phyloP scores from a whole-genome alignment of 2,329 filamentous ascomycete genomes.

The Nemania sp. region DNA sequence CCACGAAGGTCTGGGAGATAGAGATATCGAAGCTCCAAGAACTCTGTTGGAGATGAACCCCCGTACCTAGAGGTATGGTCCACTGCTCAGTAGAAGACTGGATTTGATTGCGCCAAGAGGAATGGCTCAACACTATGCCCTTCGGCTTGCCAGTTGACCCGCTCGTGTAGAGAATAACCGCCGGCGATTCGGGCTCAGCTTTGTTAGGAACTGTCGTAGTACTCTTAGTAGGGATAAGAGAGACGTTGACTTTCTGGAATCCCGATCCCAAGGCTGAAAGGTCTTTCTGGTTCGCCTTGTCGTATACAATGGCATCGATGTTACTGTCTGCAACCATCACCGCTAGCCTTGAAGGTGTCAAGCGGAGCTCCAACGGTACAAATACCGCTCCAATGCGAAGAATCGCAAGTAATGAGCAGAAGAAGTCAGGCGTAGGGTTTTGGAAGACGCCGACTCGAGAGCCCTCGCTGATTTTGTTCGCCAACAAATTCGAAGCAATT shows the following conservation, averaged over 20 bases:
- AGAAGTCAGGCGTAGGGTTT: conserved; percentile 41
- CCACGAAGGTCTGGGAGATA: conserved; percentile 42
- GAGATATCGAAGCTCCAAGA: conserved; percentile 48
- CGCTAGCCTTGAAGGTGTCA: no score
- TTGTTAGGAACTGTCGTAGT: conserved; percentile 12
- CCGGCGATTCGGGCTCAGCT: neutral
- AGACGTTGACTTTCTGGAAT: no score
- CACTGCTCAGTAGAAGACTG: neutral
- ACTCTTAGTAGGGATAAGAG: neutral
- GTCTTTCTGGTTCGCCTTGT: no score
- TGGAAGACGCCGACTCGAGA: conserved; percentile 46
- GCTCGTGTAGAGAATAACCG: conserved; percentile 31
- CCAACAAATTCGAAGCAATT: conserved; percentile 18
- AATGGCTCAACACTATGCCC: conserved; percentile 38
- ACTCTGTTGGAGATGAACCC: conserved; percentile 40
- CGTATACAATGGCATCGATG: no score
- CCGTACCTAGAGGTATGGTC: neutral
- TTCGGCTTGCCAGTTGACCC: conserved; percentile 39
- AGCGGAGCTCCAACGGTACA: conserved; percentile 47
- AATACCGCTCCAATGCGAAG: conserved; percentile 43
- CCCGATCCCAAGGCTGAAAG: no score
- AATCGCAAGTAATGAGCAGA: conserved; percentile 47
- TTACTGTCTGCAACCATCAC: no score
- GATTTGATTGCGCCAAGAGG: neutral
- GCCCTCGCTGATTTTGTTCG: conserved; percentile 15